Evolutionary conservation across 805 yeast genomes (phyloP).

Genomic region (Tetrapisispora fleetii): DNA sequence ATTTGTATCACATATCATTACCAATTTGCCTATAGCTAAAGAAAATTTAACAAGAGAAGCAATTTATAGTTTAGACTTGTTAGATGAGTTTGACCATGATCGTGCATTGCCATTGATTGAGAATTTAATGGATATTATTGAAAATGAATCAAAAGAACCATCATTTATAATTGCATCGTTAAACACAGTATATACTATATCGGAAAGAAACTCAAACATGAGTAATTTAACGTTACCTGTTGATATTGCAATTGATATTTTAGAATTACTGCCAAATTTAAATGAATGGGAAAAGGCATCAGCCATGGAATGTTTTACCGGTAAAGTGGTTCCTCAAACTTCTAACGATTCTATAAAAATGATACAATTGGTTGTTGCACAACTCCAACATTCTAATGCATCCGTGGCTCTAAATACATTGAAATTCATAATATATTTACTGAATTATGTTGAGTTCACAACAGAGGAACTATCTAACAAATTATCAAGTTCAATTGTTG

Average conservation of each 20-base stretch:
- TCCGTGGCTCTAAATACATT: constrained; percentile 72
- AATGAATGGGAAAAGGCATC: constrained; percentile 70
- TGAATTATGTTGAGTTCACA: constrained; percentile 57
- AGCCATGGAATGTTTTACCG: constrained; percentile 48
- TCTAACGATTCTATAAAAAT: constrained; percentile 55
- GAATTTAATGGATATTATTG: constrained; percentile 17
- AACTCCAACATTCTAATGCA: constrained; percentile 70
- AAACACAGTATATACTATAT: constrained; percentile 54
- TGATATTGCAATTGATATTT: constrained; percentile 30
- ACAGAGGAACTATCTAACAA: constrained; percentile 49
- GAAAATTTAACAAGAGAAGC: constrained; percentile 59
- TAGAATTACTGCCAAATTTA: constrained; percentile 27
- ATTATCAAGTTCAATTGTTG: constrained; percentile 58
- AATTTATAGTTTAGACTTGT: constrained; percentile 55
- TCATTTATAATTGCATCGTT: constrained; percentile 63
- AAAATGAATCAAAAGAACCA: constrained; percentile 40
- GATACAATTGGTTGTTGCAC: constrained; percentile 57
- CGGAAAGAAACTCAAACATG: constrained; percentile 35
- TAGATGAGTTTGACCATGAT: constrained; percentile 46
- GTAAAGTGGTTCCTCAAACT: constrained; percentile 61
- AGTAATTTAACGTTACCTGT: constrained; percentile 32
- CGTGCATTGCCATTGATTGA: constrained; percentile 40
- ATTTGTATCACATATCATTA: constrained; percentile 30
- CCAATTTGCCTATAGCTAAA: constrained; percentile 33
- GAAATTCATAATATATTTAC: constrained; percentile 58